Base-by-base conservation (phyloP, 2,329 filamentous ascomycete genomes). In the Westerdykella aurantiaca region DNA sequence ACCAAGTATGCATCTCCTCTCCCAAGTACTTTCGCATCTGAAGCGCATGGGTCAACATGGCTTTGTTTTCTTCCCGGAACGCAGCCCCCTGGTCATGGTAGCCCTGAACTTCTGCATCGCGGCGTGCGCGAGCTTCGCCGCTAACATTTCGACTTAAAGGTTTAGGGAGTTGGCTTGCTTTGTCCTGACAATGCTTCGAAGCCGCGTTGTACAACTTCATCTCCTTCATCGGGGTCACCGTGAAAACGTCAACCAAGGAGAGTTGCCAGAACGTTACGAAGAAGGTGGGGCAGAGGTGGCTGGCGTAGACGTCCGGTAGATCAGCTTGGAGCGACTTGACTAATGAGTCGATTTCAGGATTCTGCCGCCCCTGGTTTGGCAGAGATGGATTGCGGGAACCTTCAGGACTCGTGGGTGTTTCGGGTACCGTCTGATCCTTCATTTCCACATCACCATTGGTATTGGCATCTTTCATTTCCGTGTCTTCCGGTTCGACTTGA, bases 261-360 rank as follows among this genome's bases (percentile, higher is more conserved):
- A 96, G 75, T 40, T 90, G 84, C 93, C 93, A 98, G 69, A 98
- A 98, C 0, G 86, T 86, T 35, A 86, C 81, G 59, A 88, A 96
- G 63, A 96, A 91, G 23, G 86, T 82, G 0, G 88, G 76, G 35
- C 82, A 89, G 41, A 96, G 78, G 39, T 79, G 80, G 10, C 79
- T 72, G 75, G 84, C 88, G 5, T 82, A 78, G 6, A 80, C 76
- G 2, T 78, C 68, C 1, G 85, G 79, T 10, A 88, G 64, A 0
- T 78, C 71, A 5, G 72, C 70, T 46, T 79, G 78, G 14, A 95
- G 77, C 23, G 81, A 76, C 7, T 85, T 78, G 45, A 90, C 83
- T 14, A 96, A 72, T 5, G 83, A 81, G 50, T 86, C 81, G 39
- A 97, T 76, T 2, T 86, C 79, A 18, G 85, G 81, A 51, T 88